Evolutionary conservation across 2,329 filamentous ascomycete genomes (phyloP).

Genomic region (Trichoderma atroviride): DNA sequence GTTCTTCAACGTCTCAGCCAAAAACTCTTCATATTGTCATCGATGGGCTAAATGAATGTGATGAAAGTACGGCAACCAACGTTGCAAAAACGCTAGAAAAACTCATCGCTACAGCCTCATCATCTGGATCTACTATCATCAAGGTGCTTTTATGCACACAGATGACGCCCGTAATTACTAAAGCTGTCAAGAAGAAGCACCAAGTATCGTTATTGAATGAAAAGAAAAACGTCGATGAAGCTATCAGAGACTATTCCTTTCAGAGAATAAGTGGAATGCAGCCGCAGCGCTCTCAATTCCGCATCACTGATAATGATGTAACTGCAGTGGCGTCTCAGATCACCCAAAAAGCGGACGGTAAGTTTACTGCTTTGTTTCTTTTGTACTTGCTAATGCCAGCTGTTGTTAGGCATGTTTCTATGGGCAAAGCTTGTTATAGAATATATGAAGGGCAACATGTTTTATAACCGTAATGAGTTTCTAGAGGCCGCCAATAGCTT

Average conservation of each 20-base stretch:
- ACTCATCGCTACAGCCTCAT: background rate
- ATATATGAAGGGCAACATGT: slow-evolving; percentile 39
- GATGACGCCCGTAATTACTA: background rate
- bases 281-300: background rate
- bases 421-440: slow-evolving; percentile 42
- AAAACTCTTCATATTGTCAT: slow-evolving; percentile 1
- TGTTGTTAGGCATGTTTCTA: slow-evolving; percentile 41
- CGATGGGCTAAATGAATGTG: slow-evolving; percentile 17
- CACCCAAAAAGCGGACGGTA: slow-evolving; percentile 36
- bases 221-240: background rate
- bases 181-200: slow-evolving; percentile 3
- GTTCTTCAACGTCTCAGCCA: background rate
- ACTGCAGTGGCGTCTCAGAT: slow-evolving; percentile 24
- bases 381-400: background rate
- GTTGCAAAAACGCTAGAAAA: background rate
- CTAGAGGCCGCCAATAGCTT: slow-evolving; percentile 32
- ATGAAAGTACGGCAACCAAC: background rate
- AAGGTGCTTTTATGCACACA: slow-evolving; percentile 15
- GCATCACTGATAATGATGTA: slow-evolving; percentile 31
- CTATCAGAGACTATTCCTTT: slow-evolving; percentile 3
- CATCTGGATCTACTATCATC: background rate
- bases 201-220: background rate
- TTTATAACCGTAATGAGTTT: slow-evolving; percentile 30
- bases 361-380: background rate
- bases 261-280: background rate